Evolutionary conservation across 225 moss, liverwort and hornwort species (phyloP).

Genomic region (Rhytidiadelphus loreus): DNA sequence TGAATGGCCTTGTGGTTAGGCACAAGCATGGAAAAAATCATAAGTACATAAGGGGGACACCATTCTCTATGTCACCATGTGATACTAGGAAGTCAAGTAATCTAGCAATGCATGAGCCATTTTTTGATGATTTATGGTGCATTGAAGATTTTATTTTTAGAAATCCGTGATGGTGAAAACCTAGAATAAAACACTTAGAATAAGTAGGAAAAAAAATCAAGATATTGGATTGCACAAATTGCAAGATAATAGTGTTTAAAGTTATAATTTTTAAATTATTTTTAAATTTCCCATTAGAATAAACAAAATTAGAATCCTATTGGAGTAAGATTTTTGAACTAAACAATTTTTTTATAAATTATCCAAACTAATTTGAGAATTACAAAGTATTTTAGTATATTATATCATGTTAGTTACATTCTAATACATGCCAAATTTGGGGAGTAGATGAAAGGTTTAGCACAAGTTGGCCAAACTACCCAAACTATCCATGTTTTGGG

Average conservation of each 20-base stretch:
- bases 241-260: not conserved
- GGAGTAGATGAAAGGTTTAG: not conserved
- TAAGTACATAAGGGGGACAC: accelerated
- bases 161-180: not conserved
- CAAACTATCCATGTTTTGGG: not conserved
- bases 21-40: not conserved
- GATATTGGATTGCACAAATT: not conserved
- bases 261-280: not conserved
- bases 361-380: too few species aligned
- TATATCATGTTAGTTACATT: not conserved
- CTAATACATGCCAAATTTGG: not conserved
- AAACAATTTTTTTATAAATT: too few species aligned
- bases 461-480: not conserved
- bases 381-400: too few species aligned
- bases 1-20: not conserved
- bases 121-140: not conserved
- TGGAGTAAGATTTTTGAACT: not conserved
- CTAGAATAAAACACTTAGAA: not conserved
- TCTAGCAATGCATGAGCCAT: accelerated
- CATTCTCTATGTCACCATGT: not conserved
- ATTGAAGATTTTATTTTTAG: not conserved
- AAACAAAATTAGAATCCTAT: not conserved
- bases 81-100: not conserved
- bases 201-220: not conserved
- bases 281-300: not conserved